Evolutionary conservation across 1,139 yeast species (phyloP).

Genomic region (Meyerozyma smithsonii): DNA sequence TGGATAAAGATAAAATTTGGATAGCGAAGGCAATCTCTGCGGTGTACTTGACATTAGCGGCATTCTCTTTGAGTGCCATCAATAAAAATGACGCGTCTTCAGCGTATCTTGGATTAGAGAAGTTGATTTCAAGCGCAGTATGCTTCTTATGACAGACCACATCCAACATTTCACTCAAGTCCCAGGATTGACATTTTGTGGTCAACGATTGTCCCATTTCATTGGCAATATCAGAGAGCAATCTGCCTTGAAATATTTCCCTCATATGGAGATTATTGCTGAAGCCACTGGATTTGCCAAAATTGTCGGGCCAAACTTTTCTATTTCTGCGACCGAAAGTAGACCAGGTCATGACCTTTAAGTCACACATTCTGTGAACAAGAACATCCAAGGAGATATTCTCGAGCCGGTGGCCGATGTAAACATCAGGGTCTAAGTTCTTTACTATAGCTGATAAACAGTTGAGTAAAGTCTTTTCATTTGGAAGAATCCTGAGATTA

Average conservation of each 20-base stretch:
- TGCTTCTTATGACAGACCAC: conserved; percentile 62
- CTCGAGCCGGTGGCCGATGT: conserved; percentile 84
- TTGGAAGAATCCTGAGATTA: conserved; percentile 54
- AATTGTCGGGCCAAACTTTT: conserved; percentile 70
- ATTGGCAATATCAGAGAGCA: conserved; percentile 88
- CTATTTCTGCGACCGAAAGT: conserved; percentile 79
- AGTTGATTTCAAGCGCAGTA: conserved; percentile 67
- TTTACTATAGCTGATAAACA: conserved; percentile 71
- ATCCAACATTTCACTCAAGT: conserved; percentile 83
- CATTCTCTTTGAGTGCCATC: conserved; percentile 69
- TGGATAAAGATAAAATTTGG: conserved; percentile 84
- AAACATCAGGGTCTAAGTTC: conserved; percentile 80
- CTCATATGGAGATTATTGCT: conserved; percentile 52
- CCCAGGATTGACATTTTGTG: conserved; percentile 94
- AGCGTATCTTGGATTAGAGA: conserved; percentile 57
- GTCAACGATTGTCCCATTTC: conserved; percentile 94
- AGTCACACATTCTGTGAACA: conserved; percentile 75
- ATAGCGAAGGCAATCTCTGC: conserved; percentile 77
- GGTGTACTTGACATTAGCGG: conserved; percentile 61
- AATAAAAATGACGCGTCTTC: conserved; percentile 66
- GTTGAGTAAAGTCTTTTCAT: conserved; percentile 69
- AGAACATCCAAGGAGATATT: conserved; percentile 74
- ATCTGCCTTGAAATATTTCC: conserved; percentile 79
- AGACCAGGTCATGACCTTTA: conserved; percentile 72
- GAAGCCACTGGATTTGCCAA: conserved; percentile 43